These are phyloP conservation scores for Fusarium chaquense DNA, from an alignment of 2,329 filamentous ascomycete genomes.

Conservation along the genomic window DNA sequence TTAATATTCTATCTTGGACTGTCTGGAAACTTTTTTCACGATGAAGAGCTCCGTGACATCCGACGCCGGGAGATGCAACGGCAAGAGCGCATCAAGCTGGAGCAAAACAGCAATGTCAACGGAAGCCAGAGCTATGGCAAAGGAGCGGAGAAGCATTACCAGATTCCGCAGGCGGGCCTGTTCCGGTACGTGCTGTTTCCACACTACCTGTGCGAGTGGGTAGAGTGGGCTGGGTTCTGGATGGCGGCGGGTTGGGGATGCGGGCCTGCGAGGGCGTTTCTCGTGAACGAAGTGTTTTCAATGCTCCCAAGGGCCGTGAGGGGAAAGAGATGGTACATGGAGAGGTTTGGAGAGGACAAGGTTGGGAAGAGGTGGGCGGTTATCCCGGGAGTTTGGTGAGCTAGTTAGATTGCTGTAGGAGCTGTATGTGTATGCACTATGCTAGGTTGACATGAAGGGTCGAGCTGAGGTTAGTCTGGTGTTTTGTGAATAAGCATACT, in stretches of 20 bases:
- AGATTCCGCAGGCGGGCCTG: slow-evolving; percentile 84
- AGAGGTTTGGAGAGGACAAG: slow-evolving; percentile 87
- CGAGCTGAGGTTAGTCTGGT: neutral
- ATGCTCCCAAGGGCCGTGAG: slow-evolving; percentile 90
- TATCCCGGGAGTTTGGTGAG: slow-evolving; percentile 64
- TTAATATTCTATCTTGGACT: slow-evolving; percentile 82
- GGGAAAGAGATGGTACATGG: slow-evolving; percentile 86
- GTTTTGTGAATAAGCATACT: neutral
- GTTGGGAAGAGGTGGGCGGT: slow-evolving; percentile 81
- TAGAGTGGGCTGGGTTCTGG: slow-evolving; percentile 94
- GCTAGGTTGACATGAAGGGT: slow-evolving; percentile 9
- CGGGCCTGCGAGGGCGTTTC: slow-evolving; percentile 81
- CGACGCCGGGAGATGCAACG: slow-evolving; percentile 74
- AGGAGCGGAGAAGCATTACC: slow-evolving; percentile 79
- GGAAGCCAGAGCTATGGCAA: neutral
- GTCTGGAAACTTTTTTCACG: slow-evolving; percentile 85
- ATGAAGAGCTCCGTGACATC: slow-evolving; percentile 90
- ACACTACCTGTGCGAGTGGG: slow-evolving; percentile 96
- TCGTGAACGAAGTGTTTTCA: slow-evolving; percentile 87
- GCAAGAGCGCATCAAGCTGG: slow-evolving; percentile 57
- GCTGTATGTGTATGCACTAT: slow-evolving; percentile 6
- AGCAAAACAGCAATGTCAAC: slow-evolving; percentile 46
- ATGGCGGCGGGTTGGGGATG: slow-evolving; percentile 76
- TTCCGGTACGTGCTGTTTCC: slow-evolving; percentile 88
- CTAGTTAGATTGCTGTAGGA: slow-evolving; percentile 51